Evolutionary conservation across 768 basidiomycete genomes (phyloP).

Genomic region (Tulasnella sp.): DNA sequence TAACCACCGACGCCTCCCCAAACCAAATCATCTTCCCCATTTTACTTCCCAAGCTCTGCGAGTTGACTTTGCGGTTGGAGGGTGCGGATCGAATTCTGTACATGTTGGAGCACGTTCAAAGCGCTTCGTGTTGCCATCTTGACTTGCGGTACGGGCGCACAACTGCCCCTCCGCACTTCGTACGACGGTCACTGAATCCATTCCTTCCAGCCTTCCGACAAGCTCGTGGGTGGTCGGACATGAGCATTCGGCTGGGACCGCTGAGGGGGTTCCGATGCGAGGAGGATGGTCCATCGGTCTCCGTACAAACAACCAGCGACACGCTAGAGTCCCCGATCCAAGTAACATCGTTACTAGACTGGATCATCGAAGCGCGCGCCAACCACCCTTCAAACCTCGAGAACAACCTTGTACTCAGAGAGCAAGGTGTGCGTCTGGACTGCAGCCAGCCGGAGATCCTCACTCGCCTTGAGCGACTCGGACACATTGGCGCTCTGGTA

Average conservation of each 20-base stretch:
- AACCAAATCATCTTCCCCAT: neutral
- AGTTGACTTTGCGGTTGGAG: neutral
- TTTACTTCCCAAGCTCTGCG: neutral
- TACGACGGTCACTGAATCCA: neutral
- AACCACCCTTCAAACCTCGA: neutral
- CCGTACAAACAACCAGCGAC: neutral
- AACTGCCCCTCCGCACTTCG: neutral
- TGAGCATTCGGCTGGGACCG: neutral
- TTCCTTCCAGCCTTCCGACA: neutral
- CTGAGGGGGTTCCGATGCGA: neutral
- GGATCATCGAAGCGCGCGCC: neutral
- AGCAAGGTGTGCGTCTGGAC: neutral
- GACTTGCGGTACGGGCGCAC: neutral
- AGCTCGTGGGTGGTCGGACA: neutral
- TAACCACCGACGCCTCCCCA: neutral
- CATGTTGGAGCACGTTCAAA: neutral
- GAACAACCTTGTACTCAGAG: neutral
- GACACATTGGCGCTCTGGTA: neutral
- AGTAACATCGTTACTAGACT: neutral
- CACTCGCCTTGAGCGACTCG: neutral
- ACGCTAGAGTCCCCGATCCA: neutral
- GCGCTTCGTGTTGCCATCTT: neutral
- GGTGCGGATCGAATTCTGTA: neutral
- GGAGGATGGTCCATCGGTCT: neutral
- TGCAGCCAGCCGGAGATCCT: neutral